Percentiles rank a stretch among this genome's conserved stretches.
Evolutionary conservation across 1,284 basidiomycete genomes (phyloP).

Genomic region (Cystobasidium slooffiae): DNA sequence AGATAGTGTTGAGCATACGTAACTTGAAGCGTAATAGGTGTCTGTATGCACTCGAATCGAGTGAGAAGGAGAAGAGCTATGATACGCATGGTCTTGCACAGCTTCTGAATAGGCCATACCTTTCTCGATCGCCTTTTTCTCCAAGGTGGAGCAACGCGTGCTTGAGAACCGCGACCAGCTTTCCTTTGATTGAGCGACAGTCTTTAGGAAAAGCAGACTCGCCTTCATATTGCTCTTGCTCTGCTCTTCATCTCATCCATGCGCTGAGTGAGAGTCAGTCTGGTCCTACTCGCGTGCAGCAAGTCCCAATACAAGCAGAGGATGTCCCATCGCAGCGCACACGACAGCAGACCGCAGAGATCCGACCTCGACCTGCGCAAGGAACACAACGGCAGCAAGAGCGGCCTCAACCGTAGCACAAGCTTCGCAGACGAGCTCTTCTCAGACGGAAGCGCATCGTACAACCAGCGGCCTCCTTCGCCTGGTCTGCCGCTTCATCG

Average conservation of each 20-base stretch:
- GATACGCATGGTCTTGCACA: no score
- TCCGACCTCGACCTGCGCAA: conserved; percentile 14
- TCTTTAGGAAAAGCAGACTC: not conserved
- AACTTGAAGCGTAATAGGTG: not conserved
- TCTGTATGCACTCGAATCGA: no score
- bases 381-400: conserved; percentile 3
- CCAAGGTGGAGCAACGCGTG: not conserved
- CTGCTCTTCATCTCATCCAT: not conserved
- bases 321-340: conserved; percentile 45
- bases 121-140: no score
- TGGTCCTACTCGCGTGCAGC: no score
- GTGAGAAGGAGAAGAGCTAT: no score
- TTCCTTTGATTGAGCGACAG: not conserved
- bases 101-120: no score
- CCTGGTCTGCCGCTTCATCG: conserved; percentile 41
- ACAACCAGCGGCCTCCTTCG: conserved; percentile 23
- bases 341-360: conserved; percentile 22
- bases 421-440: conserved; percentile 22
- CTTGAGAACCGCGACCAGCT: not conserved
- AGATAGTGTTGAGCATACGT: not conserved
- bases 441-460: conserved; percentile 6
- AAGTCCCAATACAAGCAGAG: not conserved
- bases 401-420: not conserved
- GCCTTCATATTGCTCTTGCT: not conserved
- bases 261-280: not conserved